Evolutionary conservation across 345 rosid genomes (phyloP).

Genomic region (Dipteronia dyeriana): DNA sequence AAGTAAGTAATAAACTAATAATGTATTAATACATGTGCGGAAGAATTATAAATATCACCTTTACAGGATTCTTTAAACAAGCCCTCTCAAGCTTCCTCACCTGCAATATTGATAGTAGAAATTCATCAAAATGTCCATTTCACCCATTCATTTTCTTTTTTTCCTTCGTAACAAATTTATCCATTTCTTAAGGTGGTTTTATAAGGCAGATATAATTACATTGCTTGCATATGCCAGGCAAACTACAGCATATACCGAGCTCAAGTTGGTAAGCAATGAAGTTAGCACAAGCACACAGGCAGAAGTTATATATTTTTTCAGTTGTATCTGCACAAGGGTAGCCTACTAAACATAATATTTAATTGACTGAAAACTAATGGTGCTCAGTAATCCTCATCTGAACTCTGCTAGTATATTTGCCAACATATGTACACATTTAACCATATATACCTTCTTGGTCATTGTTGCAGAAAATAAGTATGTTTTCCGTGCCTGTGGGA

Average conservation of each 20-base stretch:
- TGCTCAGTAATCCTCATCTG: neutral
- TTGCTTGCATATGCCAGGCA: neutral
- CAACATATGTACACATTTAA: neutral
- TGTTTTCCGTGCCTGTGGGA: constrained; percentile 72
- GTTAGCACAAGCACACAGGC: neutral
- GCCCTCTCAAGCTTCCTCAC: constrained; percentile 93
- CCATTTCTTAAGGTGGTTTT: neutral
- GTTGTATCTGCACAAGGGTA: neutral
- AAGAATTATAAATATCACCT: constrained; percentile 45
- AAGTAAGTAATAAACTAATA: neutral
- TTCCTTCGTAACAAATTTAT: neutral
- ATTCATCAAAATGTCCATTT: constrained; percentile 22
- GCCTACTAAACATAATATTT: neutral
- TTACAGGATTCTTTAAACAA: constrained; percentile 86
- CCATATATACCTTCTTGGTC: constrained; percentile 75
- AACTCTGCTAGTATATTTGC: neutral
- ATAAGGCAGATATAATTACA: neutral
- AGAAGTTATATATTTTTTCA: neutral
- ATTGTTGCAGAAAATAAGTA: constrained; percentile 97
- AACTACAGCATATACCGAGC: neutral
- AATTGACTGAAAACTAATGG: neutral
- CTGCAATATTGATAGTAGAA: constrained; percentile 40
- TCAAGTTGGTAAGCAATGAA: neutral
- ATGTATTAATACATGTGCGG: neutral
- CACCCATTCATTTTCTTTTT: constrained; percentile 6